These are phyloP conservation scores for Elsinoe perseae DNA, from an alignment of 2,329 filamentous ascomycete species.

Conservation along the genomic window DNA sequence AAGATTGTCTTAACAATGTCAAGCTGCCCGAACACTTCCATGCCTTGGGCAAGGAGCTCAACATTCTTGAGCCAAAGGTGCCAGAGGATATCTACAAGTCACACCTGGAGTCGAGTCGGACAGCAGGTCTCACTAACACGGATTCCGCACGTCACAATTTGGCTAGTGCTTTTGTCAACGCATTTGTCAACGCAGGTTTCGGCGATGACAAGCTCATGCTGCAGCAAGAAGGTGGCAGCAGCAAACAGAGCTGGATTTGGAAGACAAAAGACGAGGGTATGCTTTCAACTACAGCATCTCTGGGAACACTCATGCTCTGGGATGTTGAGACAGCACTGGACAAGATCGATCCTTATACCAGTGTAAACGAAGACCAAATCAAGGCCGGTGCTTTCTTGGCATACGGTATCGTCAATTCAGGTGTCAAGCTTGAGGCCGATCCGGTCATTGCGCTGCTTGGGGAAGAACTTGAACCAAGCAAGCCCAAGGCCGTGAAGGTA, in stretches of 20 bases:
- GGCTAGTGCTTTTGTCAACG: constrained; percentile 92
- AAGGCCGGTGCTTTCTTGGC: constrained; percentile 87
- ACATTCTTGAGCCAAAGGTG: constrained; percentile 91
- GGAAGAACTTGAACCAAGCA: constrained; percentile 71
- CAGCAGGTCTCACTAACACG: constrained; percentile 85
- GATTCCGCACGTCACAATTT: constrained; percentile 95
- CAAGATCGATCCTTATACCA: constrained; percentile 91
- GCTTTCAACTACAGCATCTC: constrained; percentile 89
- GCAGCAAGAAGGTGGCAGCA: constrained; percentile 62
- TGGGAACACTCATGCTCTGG: constrained; percentile 87
- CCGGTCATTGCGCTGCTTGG: constrained; percentile 80
- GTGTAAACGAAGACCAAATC: constrained; percentile 72
- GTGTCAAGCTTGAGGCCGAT: constrained; percentile 81
- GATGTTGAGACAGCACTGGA: constrained; percentile 87
- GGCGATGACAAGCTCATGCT: constrained; percentile 98
- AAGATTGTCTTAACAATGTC: constrained; percentile 79
- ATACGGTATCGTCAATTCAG: constrained; percentile 92
- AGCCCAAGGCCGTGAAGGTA: constrained; percentile 68
- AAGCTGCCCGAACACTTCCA: constrained; percentile 90
- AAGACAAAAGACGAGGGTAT: constrained; percentile 98
- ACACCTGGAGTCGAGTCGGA: constrained; percentile 89
- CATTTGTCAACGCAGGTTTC: constrained; percentile 92
- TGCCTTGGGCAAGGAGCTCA: constrained; percentile 85
- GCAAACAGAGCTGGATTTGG: constrained; percentile 94
- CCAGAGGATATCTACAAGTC: constrained; percentile 99